Percentiles rank a stretch among this genome's conserved stretches.
phyloP scores from a whole-genome alignment of 164 flowering plant genomes.

The Protea cynaroides region DNA sequence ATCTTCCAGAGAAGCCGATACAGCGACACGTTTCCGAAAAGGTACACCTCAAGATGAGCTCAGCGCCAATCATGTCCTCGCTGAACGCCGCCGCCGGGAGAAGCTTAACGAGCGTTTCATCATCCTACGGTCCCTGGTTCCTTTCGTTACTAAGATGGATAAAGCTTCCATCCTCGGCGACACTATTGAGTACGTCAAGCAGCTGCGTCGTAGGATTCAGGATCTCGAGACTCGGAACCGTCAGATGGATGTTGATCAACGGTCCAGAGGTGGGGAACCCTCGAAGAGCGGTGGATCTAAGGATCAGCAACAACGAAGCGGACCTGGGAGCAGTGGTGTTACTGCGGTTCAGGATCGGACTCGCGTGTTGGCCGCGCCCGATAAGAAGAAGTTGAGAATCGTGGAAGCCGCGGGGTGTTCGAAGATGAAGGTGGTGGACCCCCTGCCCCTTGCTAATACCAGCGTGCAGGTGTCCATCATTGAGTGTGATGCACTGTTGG shows the following conservation, averaged over 20 bases:
- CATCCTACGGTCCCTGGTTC: conserved; percentile 59
- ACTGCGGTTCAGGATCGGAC: conserved; percentile 12
- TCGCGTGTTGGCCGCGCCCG: conserved; percentile 17
- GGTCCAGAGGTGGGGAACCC: conserved; percentile 12
- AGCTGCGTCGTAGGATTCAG: conserved; percentile 56
- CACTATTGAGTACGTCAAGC: conserved; percentile 93
- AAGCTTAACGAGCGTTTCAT: conserved; percentile 75
- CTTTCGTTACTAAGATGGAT: conserved; percentile 94
- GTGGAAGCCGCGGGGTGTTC: conserved; percentile 40
- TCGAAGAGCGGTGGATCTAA: conserved; percentile 16
- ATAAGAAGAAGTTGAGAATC: conserved; percentile 56
- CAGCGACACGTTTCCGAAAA: conserved; percentile 21
- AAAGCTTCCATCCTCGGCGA: conserved; percentile 95
- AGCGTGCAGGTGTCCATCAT: conserved; percentile 81
- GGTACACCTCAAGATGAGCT: conserved; percentile 57
- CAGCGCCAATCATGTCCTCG: conserved; percentile 71
- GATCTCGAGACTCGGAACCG: conserved; percentile 60
- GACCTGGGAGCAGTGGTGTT: conserved; percentile 8
- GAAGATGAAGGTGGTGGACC: conserved; percentile 36
- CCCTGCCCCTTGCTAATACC: conserved; percentile 15
- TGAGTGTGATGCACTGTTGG: conserved; percentile 79
- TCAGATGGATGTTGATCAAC: conserved; percentile 34
- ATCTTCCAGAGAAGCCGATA: conserved; percentile 24
- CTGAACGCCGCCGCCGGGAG: conserved; percentile 75
- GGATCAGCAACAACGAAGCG: conserved; percentile 20